Conservation (phyloP, 768 basidiomycete genomes). For the Kwoniella pini region DNA sequence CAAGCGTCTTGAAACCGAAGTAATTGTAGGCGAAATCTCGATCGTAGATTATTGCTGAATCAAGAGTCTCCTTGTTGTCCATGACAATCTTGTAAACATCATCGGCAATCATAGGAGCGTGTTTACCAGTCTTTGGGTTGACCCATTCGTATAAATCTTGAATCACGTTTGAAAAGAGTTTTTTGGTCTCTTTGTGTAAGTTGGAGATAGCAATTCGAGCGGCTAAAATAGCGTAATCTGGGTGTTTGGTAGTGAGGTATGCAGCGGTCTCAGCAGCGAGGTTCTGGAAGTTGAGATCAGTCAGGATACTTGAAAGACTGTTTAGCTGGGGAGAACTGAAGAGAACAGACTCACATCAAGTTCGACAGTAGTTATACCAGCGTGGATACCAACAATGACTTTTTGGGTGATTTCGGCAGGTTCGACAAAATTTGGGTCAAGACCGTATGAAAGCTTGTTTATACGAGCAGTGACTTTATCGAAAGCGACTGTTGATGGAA, state of each 20-base stretch:
- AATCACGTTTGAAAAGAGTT: conserved; percentile 89
- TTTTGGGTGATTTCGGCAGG: conserved; percentile 71
- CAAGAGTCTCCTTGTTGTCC: conserved; percentile 75
- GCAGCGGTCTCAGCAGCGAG: conserved; percentile 97
- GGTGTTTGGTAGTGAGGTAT: conserved; percentile 93
- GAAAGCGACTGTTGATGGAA: conserved; percentile 31
- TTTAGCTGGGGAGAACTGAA: not conserved
- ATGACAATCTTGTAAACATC: conserved; percentile 79
- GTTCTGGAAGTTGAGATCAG: conserved; percentile 61
- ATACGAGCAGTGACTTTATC: conserved; percentile 54
- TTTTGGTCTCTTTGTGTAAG: conserved; percentile 98
- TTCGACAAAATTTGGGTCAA: conserved; percentile 87
- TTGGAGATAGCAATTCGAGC: conserved; percentile 99
- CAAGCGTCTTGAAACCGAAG: conserved; percentile 99
- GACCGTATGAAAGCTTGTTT: conserved; percentile 81
- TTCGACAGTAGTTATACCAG: conserved; percentile 75
- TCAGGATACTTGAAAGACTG: not conserved
- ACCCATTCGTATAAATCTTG: conserved; percentile 90
- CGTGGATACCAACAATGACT: conserved; percentile 57
- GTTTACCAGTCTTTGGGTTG: conserved; percentile 87
- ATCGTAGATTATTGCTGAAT: conserved; percentile 95
- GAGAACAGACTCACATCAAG: conserved; percentile 70
- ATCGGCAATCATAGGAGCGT: conserved; percentile 88
- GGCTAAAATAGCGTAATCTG: conserved; percentile 96
- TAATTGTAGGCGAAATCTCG: conserved; percentile 97